Evolutionary conservation across 75 land plant species (phyloP).

Genomic region (Pseudotsuga menziesii): DNA sequence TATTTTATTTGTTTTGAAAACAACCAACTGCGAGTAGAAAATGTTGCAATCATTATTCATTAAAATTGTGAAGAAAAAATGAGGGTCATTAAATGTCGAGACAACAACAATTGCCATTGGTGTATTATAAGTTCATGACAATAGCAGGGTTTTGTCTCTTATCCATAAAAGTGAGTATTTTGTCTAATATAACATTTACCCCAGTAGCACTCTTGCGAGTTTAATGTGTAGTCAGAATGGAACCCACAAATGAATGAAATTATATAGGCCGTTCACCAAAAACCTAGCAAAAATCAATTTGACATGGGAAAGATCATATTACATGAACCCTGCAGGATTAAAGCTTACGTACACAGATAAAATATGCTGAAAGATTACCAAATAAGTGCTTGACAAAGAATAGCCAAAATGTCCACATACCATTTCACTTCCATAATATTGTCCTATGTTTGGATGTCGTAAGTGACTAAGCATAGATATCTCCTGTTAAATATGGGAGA

Average conservation of each 20-base stretch:
- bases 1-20: background rate
- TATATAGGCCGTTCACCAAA: background rate
- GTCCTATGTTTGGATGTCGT: slow-evolving; percentile 91
- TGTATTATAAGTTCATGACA: background rate
- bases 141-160: background rate
- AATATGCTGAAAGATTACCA: background rate
- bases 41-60: background rate
- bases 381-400: background rate
- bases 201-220: background rate
- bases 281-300: background rate
- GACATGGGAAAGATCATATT: background rate
- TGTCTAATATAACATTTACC: background rate
- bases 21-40: background rate
- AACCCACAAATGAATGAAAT: background rate
- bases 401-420: slow-evolving; percentile 31
- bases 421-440: slow-evolving; percentile 94
- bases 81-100: background rate
- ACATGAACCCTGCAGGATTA: background rate
- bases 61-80: background rate
- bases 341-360: background rate
- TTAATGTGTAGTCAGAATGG: background rate
- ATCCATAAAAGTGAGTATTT: background rate
- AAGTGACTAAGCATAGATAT: slow-evolving; percentile 78
- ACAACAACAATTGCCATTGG: background rate
- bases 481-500: slow-evolving; percentile 57